Evolutionary conservation across 768 basidiomycete genomes (phyloP), one percentile per base, ranked within the genome.

Genomic region (Suillus decipiens): DNA sequence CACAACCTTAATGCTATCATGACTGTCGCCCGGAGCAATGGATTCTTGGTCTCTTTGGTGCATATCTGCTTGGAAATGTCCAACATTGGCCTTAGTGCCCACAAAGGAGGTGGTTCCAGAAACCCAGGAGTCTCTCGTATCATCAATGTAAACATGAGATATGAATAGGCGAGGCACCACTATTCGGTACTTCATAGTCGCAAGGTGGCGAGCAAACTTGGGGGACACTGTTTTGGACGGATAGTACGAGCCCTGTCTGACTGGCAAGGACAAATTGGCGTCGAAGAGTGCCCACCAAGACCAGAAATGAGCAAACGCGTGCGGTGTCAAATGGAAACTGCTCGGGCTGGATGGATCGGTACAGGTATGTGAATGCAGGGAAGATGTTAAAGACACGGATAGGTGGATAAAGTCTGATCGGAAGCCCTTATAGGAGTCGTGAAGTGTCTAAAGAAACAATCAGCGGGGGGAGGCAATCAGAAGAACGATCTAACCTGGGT

Each of bases 351-450:
- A 70, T 14, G 66, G 67, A 9, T 65, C 66, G 65, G 68, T 73
- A 19, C 59, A 48, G 36, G 56, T 31, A 14, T 54, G 42, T 41
- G 61, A 60, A 51, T 70, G 76, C 24, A 86, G 78, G 8, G 88
- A 88, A 2, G 91, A 90, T 31, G 85, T 84, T 67, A 97, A 78
- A 2, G 96, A 97, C 45, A 95, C 82, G 0, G 95, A 95, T 61
- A 96, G 83, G 73, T 99, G 96, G 54, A 98, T 89, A 72, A 93
- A 96, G 75, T 98, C 90, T 6, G 95, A 96, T 41, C 96, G 89
- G 75, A 98, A 97, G 9, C 86, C 91, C 63, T 85, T 84, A 75
- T 86, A 96, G 0, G 94, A 94, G 75, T 98, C 96, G 33, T 81
- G 76, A 24, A 68, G 63, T 55, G 78, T 80, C 83, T 84, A 66